A percentile compares a stretch with the other conserved stretches of the same genome.
Conservation (phyloP, 495 filamentous ascomycete species). For the Monascus purpureus region DNA sequence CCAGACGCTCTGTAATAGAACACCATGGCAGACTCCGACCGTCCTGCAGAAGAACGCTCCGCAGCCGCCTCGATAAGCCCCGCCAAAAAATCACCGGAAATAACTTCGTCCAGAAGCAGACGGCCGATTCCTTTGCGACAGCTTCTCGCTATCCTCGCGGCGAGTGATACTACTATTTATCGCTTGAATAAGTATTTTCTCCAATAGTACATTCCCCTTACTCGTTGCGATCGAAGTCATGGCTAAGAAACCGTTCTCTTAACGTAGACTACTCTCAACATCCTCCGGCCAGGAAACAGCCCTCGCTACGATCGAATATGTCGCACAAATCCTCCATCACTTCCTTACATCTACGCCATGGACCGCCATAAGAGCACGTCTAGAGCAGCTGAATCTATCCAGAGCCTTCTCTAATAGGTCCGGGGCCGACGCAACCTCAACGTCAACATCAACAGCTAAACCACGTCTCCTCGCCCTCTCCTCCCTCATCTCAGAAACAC, state of each 20-base stretch:
- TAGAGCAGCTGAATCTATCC: conserved; percentile 26
- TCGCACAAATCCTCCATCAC: conserved; percentile 26
- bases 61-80: background rate
- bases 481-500: conserved; percentile 49
- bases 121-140: conserved; percentile 8
- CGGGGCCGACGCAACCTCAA: conserved; percentile 4
- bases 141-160: conserved; percentile 17
- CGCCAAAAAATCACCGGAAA: background rate
- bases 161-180: conserved; percentile 21
- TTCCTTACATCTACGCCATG: conserved; percentile 24
- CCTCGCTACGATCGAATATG: conserved; percentile 25
- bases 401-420: conserved; percentile 12
- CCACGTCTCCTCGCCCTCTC: conserved; percentile 37
- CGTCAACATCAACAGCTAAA: conserved; percentile 14
- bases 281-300: conserved; percentile 21
- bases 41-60: too few species aligned
- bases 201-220: background rate
- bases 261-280: conserved; percentile 19
- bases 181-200: conserved; percentile 23
- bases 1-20: too few species aligned
- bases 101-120: background rate
- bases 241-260: conserved; percentile 1
- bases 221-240: background rate
- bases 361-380: conserved; percentile 20
- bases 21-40: too few species aligned